A percentile compares a stretch with the other conserved stretches of the same genome.
Conservation (phyloP, 352 stramenopile genomes). For the Phytophthora cajani region DNA sequence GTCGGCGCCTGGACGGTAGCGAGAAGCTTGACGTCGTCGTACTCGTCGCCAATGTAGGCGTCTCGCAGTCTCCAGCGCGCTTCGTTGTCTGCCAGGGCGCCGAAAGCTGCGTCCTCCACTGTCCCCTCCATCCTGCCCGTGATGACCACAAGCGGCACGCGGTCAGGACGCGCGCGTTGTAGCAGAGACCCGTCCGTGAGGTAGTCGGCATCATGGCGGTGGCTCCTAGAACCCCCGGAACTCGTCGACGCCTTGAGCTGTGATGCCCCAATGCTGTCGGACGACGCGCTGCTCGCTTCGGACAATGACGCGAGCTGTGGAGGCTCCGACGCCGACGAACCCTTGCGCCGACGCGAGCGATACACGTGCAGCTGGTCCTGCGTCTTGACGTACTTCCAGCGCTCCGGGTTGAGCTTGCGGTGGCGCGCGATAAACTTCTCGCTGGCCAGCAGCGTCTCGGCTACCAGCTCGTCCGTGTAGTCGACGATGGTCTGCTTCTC, state of each 20-base stretch:
- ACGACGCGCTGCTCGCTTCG: constrained; percentile 28
- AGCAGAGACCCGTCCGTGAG: constrained; percentile 42
- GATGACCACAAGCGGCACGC: constrained; percentile 35
- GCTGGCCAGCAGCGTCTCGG: constrained; percentile 34
- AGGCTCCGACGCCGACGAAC: constrained; percentile 16
- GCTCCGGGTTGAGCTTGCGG: constrained; percentile 36
- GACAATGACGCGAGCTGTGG: constrained; percentile 18
- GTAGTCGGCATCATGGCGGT: constrained; percentile 37
- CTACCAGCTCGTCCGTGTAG: constrained; percentile 43
- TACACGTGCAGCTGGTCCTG: constrained; percentile 43
- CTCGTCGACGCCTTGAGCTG: constrained; percentile 27
- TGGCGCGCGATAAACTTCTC: constrained; percentile 43
- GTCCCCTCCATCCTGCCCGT: constrained; percentile 46
- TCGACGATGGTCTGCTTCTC: constrained; percentile 36
- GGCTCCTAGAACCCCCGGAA: constrained; percentile 2
- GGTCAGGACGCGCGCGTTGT: constrained; percentile 25
- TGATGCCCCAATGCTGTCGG: constrained; percentile 8
- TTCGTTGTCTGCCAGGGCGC: constrained; percentile 40
- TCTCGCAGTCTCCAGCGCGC: constrained; percentile 39
- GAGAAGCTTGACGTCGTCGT: constrained; percentile 43
- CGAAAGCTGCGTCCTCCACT: constrained; percentile 46
- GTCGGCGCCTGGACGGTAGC: constrained; percentile 38
- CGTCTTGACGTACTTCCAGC: constrained; percentile 43
- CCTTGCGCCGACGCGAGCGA: constrained; percentile 36
- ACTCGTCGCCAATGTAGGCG: constrained; percentile 45